Evolutionary conservation across 2,329 filamentous ascomycete species (phyloP).

Genomic region (Cladosporium sp.): DNA sequence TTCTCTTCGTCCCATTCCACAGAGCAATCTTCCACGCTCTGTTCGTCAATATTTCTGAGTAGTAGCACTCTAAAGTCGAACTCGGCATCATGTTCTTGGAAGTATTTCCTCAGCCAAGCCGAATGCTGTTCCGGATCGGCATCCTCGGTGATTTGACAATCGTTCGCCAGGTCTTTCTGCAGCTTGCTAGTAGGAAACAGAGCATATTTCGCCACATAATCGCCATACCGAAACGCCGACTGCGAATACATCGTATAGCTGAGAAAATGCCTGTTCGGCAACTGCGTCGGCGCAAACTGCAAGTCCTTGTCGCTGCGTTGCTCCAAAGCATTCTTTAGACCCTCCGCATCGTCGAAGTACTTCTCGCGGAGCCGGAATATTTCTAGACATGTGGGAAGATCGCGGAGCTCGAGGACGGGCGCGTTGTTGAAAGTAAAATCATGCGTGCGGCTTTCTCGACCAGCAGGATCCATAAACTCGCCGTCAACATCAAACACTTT

Average conservation of each 20-base stretch:
- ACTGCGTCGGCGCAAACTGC: slow-evolving; percentile 34
- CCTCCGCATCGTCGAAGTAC: slow-evolving; percentile 33
- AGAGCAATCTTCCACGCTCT: slow-evolving; percentile 37
- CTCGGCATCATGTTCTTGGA: slow-evolving; percentile 29
- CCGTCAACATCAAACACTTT: slow-evolving; percentile 31
- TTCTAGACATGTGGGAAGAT: slow-evolving; percentile 38
- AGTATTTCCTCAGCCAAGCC: slow-evolving; percentile 36
- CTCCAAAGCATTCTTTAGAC: slow-evolving; percentile 29
- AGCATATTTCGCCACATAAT: slow-evolving; percentile 36
- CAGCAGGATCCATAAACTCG: slow-evolving; percentile 24
- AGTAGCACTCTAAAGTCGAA: slow-evolving; percentile 40
- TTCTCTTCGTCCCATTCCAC: slow-evolving; percentile 38
- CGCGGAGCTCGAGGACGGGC: slow-evolving; percentile 37
- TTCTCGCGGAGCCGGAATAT: slow-evolving; percentile 38
- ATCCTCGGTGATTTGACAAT: slow-evolving; percentile 24
- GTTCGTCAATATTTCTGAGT: slow-evolving; percentile 33
- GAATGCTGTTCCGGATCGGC: slow-evolving; percentile 31
- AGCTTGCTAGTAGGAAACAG: slow-evolving; percentile 32
- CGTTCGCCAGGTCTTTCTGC: slow-evolving; percentile 28
- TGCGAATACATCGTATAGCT: slow-evolving; percentile 38
- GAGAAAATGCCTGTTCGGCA: slow-evolving; percentile 43
- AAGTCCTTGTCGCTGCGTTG: slow-evolving; percentile 37
- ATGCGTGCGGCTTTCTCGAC: slow-evolving; percentile 27
- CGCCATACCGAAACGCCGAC: slow-evolving; percentile 37
- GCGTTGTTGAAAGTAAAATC: slow-evolving; percentile 41